Conservation (phyloP, 1,284 basidiomycete genomes). For the Microbotryum saponariae region DNA sequence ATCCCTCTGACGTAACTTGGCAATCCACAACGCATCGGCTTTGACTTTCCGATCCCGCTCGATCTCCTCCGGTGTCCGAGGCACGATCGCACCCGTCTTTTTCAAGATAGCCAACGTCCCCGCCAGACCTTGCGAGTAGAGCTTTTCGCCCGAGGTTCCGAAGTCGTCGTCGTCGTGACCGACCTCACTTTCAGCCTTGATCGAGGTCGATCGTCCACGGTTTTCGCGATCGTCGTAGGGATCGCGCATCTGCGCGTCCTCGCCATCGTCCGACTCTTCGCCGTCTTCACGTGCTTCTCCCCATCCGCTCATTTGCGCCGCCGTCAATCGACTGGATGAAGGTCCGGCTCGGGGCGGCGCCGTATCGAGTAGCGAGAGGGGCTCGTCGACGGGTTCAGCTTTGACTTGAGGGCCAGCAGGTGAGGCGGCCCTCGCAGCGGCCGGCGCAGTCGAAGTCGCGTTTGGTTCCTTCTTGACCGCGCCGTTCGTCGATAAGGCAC, state of each 20-base stretch:
- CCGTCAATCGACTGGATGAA: slow-evolving; percentile 37
- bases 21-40: slow-evolving; percentile 83
- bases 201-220: neutral
- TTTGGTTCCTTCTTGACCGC: slow-evolving; percentile 42
- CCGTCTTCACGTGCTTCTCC: slow-evolving; percentile 58
- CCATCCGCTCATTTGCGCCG: slow-evolving; percentile 53
- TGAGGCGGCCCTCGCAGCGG: no score
- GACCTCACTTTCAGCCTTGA: slow-evolving; percentile 11
- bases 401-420: slow-evolving; percentile 23
- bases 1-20: slow-evolving; percentile 66
- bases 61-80: slow-evolving; percentile 56
- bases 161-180: slow-evolving; percentile 23
- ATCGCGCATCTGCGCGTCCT: slow-evolving; percentile 20
- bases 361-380: slow-evolving; percentile 34
- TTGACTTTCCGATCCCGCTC: slow-evolving; percentile 75
- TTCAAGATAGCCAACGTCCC: slow-evolving; percentile 79
- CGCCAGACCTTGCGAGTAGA: slow-evolving; percentile 70
- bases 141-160: slow-evolving; percentile 50
- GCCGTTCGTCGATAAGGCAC: slow-evolving; percentile 37
- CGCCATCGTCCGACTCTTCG: slow-evolving; percentile 47
- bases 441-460: no score
- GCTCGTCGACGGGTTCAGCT: slow-evolving; percentile 17
- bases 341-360: neutral
- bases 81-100: slow-evolving; percentile 79
- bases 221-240: slow-evolving; percentile 2